Conservation (phyloP, 2,329 filamentous ascomycete genomes). For the Pseudogymnoascus sp. region DNA sequence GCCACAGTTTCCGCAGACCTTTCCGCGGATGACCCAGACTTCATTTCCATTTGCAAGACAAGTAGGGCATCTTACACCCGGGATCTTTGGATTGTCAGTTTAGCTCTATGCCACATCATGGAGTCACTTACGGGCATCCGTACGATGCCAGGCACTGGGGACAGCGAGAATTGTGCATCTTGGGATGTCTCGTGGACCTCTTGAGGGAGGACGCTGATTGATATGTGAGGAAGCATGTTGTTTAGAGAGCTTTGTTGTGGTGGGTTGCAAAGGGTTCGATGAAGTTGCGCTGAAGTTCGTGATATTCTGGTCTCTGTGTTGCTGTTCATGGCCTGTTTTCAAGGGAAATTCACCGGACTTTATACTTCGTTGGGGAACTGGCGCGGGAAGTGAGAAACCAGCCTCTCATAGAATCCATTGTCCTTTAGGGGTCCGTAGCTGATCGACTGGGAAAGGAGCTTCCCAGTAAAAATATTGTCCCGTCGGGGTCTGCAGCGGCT, state of each 20-base stretch:
- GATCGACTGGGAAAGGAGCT: not conserved
- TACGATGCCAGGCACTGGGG: not conserved
- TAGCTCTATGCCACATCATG: not conserved
- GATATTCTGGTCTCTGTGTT: not conserved
- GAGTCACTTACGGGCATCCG: not conserved
- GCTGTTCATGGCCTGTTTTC: not conserved
- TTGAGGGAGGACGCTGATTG: not conserved
- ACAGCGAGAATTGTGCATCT: not conserved
- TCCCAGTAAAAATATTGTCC: not conserved
- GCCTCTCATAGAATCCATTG: not conserved
- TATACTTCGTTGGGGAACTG: not conserved
- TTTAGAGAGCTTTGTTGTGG: not conserved
- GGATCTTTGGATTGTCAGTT: constrained; percentile 27
- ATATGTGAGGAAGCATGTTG: not conserved
- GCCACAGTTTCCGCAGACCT: constrained; percentile 43
- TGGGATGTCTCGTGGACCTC: not conserved
- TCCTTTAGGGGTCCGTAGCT: not conserved
- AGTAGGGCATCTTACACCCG: constrained; percentile 45
- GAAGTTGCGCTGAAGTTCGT: not conserved
- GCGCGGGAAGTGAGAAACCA: not conserved
- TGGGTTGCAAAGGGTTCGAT: not conserved
- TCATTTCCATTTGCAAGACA: constrained; percentile 42
- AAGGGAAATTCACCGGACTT: not conserved
- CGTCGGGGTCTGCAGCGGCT: not conserved
- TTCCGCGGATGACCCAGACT: constrained; percentile 48